Base-by-base conservation (phyloP, 164 flowering plant genomes). In the Nelumbo lutea region DNA sequence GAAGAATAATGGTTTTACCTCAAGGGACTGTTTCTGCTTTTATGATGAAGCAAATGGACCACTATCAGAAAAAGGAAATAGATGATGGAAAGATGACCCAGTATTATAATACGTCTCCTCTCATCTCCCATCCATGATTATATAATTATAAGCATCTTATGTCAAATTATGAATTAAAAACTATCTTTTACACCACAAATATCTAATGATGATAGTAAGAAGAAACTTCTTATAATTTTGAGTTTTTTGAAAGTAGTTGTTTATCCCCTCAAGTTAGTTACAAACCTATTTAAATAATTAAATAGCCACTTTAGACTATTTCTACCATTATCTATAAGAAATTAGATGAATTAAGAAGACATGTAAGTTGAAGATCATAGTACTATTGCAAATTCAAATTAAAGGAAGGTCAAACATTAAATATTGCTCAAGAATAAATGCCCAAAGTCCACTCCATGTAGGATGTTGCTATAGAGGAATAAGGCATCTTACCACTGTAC, bases 401-500 rank as follows among this genome's bases (percentile, higher is more conserved):
- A 51, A 10, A 51, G 11, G 14, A 4, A 11, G 57, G 14, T 4
- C 57, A 53, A 53, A 10, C 15, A 11, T 13, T 11, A 9, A 53
- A 53, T 51, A 51, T 2, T 9, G 11, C 14, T 53, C 2, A 46
- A 11, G 2, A 14, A 44, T 8, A 42, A 15, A 43, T n/a, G 42
- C 4, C 3, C 11, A 7, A 43, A 2, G 5, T 8, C 55, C 9
- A 51, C 2, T 5, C 38, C 45, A 62, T 8, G 52, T 43, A 15
- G 44, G 15, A 14, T 5, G 59, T 1, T 9, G 10, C 15, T 10
- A 58, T n/a, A 60, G 14, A 3, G 67, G 58, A 43, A 73, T 3
- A 48, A 70, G 67, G 59, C 64, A 13, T 70, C 86, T 84, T 90
- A 94, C 98, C 90, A 89, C 86, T 50, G 96, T 94, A 83, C 98